phyloP scores from a whole-genome alignment of 2,329 filamentous ascomycete genomes.

The Raffaelea arxii region DNA sequence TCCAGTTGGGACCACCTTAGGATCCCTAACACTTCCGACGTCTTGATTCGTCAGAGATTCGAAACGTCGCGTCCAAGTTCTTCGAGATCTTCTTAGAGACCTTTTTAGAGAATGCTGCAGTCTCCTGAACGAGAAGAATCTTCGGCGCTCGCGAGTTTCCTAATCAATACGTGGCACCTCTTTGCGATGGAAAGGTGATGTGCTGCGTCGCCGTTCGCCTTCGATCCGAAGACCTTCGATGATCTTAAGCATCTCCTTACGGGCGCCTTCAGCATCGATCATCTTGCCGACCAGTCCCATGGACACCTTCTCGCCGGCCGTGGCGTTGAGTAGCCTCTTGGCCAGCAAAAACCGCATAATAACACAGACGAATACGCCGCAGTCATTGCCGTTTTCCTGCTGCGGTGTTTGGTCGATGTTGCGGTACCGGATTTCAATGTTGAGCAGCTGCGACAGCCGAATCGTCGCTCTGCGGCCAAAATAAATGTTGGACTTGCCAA shows the following conservation, averaged over 20 bases:
- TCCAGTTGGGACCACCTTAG: no score
- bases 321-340: conserved; percentile 69
- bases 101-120: no score
- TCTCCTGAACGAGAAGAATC: no score
- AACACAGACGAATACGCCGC: conserved; percentile 91
- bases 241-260: conserved; percentile 85
- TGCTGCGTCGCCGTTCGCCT: conserved; percentile 60
- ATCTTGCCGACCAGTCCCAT: conserved; percentile 87
- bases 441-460: conserved; percentile 61
- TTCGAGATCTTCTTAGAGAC: no score
- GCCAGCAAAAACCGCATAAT: conserved; percentile 90
- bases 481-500: conserved; percentile 63
- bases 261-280: conserved; percentile 68
- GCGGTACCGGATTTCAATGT: conserved; percentile 60
- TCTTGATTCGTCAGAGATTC: no score
- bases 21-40: no score
- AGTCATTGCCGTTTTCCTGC: conserved; percentile 88
- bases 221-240: conserved; percentile 83
- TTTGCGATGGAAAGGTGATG: conserved; percentile 24
- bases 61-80: no score
- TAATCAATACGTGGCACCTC: conserved; percentile 34
- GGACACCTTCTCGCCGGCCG: conserved; percentile 75
- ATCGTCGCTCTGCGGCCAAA: conserved; percentile 62
- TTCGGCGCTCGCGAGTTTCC: no score
- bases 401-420: conserved; percentile 79